These are phyloP conservation scores for Phytophthora pisi DNA, from an alignment of 352 stramenopile genomes.

Conservation along the genomic window DNA sequence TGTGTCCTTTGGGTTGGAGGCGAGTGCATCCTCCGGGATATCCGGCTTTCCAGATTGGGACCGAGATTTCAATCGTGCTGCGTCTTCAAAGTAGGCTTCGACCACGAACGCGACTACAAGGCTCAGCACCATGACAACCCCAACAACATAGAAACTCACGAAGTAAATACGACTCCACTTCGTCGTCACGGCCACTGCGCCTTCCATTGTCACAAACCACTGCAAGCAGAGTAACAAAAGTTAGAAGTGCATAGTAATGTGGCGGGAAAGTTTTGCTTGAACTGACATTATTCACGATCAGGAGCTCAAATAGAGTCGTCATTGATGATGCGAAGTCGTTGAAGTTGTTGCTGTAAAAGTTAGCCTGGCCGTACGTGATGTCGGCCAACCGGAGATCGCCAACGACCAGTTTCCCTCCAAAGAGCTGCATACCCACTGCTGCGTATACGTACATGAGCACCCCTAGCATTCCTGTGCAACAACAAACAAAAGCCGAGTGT, in stretches of 20 bases:
- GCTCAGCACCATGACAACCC: slow-evolving; percentile 75
- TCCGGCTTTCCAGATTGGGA: background rate
- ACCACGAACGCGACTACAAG: slow-evolving; percentile 74
- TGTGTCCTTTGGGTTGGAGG: background rate
- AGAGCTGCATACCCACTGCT: slow-evolving; percentile 63
- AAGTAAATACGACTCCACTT: slow-evolving; percentile 74
- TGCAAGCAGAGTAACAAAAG: slow-evolving; percentile 14
- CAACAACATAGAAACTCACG: slow-evolving; percentile 73
- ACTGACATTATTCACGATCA: slow-evolving; percentile 82
- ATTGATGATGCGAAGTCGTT: slow-evolving; percentile 70
- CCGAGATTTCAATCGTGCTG: slow-evolving; percentile 1
- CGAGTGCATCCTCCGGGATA: background rate
- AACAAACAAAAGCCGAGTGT: slow-evolving; percentile 1
- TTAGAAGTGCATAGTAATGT: background rate
- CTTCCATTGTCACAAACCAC: slow-evolving; percentile 80
- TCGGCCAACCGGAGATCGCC: slow-evolving; percentile 38
- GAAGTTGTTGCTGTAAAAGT: slow-evolving; percentile 83
- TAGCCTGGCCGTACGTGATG: slow-evolving; percentile 49
- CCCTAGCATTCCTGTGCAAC: slow-evolving; percentile 50
- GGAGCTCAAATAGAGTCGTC: slow-evolving; percentile 71
- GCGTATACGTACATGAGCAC: slow-evolving; percentile 73
- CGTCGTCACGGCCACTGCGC: slow-evolving; percentile 52
- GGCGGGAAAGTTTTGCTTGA: background rate
- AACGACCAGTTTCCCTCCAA: slow-evolving; percentile 58
- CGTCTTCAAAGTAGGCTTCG: slow-evolving; percentile 59